Percentiles rank a stretch among this genome's conserved stretches.
These are phyloP conservation scores for Penicillium sp. DNA, from an alignment of 2,329 filamentous ascomycete genomes.

Conservation along the genomic window DNA sequence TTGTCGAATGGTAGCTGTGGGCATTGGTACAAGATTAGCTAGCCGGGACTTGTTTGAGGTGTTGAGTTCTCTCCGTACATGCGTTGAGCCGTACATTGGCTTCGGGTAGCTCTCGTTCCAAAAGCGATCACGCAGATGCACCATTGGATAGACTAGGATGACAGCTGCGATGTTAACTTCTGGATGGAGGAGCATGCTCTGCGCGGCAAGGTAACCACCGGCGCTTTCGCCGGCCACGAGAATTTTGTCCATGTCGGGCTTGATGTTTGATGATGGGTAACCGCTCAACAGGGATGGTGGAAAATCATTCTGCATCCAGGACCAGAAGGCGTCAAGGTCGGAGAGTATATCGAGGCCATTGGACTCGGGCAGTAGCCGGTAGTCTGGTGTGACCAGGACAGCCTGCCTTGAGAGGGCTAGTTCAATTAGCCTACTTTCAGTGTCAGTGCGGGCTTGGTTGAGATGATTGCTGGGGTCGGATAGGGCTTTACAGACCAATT, in stretches of 20 bases:
- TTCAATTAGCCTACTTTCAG: slow-evolving; percentile 7
- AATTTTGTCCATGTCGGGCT: slow-evolving; percentile 6
- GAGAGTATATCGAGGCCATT: slow-evolving; percentile 12
- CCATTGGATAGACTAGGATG: slow-evolving; percentile 12
- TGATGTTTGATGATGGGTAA: background rate
- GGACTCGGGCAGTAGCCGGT: slow-evolving; percentile 14
- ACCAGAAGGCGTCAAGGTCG: slow-evolving; percentile 11
- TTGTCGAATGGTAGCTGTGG: slow-evolving; percentile 7
- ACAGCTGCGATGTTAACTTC: slow-evolving; percentile 8
- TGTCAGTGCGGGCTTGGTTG: background rate
- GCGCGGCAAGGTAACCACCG: slow-evolving; percentile 11
- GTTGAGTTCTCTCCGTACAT: background rate
- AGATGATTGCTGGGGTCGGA: background rate
- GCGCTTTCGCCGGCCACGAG: slow-evolving; percentile 7
- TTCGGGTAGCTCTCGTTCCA: slow-evolving; percentile 10
- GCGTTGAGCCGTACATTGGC: slow-evolving; percentile 7
- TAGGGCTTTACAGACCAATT: slow-evolving; percentile 1
- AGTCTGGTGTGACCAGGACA: slow-evolving; percentile 12
- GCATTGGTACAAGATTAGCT: background rate
- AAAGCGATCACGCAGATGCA: slow-evolving; percentile 9
- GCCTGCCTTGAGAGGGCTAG: slow-evolving; percentile 5
- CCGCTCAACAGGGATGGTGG: background rate
- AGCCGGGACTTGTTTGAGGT: too few relatives aligned
- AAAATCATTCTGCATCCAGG: slow-evolving; percentile 6
- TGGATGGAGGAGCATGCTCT: slow-evolving; percentile 13